Evolutionary conservation across 2,329 filamentous ascomycete species (phyloP), one percentile per base, ranked within the genome.

Genomic region (Colletotrichum abscissum): DNA sequence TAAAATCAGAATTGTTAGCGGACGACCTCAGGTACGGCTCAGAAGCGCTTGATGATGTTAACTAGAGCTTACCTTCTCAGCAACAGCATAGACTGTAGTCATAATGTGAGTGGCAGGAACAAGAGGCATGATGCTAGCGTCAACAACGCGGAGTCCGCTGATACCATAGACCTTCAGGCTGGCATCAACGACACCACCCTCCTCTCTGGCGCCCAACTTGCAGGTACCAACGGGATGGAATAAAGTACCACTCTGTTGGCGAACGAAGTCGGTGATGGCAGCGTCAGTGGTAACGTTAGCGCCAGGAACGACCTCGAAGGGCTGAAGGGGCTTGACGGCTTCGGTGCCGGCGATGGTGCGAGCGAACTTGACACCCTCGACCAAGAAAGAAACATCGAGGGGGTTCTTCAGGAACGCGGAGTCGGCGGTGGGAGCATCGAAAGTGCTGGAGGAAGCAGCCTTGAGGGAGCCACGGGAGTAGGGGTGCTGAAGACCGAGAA

Each of bases 171-270:
- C 80, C 0, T 76, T 73, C 0, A 82, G 76, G 9, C 77, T 72
- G 19, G 76, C 67, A 30, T 82, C 79, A 4, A 82, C 80, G 0
- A 82, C 80, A 5, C 82, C 82, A 0, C 77, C 80, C 12, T 72
- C 80, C 12, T 74, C 78, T 0, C 70, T 75, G 2, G 80, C 78
- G 8, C 80, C 80, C 79, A 83, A 81, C 59, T 73, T 78, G 26
- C 80, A 84, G 4, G 78, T 82, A 14, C 82, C 82, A 19, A 81
- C 81, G 1, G 85, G 85, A 73, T 88, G 86, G 12, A 26, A 73
- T 28, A 73, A 26, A 11, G 71, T 73, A 8, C 46, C 56, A 19
- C 46, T 57, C 46, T 73, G 71, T 33, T 71, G 66, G 16, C 66
- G 63, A 46, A 74, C 24, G 5, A 74, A 75, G 19, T 69, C 52